Conservation (phyloP, 768 basidiomycete genomes). For the Leucosporidium yakuticum region DNA sequence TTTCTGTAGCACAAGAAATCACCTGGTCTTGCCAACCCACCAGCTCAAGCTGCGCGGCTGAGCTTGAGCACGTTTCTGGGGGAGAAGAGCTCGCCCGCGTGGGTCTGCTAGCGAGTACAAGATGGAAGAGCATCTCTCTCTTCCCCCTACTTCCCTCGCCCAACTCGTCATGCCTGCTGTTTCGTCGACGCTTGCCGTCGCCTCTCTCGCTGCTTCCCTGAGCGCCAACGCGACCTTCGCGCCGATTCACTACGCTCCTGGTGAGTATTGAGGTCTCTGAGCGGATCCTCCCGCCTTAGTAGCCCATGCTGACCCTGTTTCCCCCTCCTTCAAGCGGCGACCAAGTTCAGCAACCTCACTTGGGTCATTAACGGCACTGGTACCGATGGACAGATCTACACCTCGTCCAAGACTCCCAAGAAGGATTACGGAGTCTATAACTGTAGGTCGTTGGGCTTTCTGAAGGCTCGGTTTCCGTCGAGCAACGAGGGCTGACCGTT, state of each 20-base stretch:
- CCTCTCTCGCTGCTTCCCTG: too few relatives aligned
- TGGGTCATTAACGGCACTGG: constrained; percentile 33
- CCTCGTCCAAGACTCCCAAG: constrained; percentile 11
- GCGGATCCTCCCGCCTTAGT: background rate
- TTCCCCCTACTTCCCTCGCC: too few relatives aligned
- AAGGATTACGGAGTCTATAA: background rate
- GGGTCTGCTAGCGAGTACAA: too few relatives aligned
- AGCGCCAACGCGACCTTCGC: background rate
- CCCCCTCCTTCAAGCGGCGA: background rate
- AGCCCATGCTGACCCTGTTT: background rate
- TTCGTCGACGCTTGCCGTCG: too few relatives aligned
- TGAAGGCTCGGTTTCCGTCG: background rate
- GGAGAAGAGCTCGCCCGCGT: too few relatives aligned
- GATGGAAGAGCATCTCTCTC: too few relatives aligned
- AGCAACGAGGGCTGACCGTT: background rate
- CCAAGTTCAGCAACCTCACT: background rate
- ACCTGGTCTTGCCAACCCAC: too few relatives aligned
- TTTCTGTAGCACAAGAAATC: too few relatives aligned
- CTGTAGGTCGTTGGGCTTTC: background rate
- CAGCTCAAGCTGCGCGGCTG: too few relatives aligned
- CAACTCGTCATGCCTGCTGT: too few relatives aligned
- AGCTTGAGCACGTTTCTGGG: too few relatives aligned
- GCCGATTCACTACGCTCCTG: background rate
- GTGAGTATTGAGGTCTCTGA: too few relatives aligned
- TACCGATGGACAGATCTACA: constrained; percentile 34